Conservation (phyloP, 169 alveolate species). For the Cryptosporidium baileyi region DNA sequence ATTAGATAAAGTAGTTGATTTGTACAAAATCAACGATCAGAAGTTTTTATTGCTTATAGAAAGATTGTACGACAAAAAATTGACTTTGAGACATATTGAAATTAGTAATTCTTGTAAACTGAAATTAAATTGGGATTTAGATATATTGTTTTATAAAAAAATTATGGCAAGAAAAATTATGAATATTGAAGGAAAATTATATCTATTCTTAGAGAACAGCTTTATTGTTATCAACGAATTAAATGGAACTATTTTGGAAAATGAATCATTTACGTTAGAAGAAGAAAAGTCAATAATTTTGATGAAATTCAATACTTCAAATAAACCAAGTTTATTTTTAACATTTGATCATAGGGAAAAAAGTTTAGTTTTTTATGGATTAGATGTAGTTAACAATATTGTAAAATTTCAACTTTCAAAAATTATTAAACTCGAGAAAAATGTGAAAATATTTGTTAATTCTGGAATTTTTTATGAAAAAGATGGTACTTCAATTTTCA, state of each 20-base stretch:
- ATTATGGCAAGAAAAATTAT: not conserved
- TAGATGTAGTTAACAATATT: not conserved
- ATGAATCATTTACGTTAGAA: not conserved
- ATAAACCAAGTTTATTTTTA: not conserved
- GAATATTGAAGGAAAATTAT: not conserved
- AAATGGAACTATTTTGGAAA: not conserved
- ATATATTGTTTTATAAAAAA: not conserved
- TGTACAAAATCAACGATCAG: not conserved
- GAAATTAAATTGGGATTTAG: constrained; percentile 1
- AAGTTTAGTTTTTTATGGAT: not conserved
- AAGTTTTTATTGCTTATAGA: not conserved
- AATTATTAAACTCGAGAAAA: not conserved
- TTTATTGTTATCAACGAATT: not conserved
- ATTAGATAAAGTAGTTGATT: constrained; percentile 12
- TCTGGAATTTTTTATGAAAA: constrained; percentile 2
- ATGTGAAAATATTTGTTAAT: not conserved
- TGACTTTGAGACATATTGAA: not conserved
- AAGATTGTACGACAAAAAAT: not conserved
- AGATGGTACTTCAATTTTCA: not conserved
- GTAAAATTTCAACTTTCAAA: not conserved
- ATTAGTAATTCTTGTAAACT: not conserved
- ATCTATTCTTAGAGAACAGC: not conserved
- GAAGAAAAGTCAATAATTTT: not conserved
- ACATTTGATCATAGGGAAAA: not conserved
- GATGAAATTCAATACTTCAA: not conserved